Conservation (phyloP, 192 early-diverging fungal species). For the Phycomyces blakesleeanus region DNA sequence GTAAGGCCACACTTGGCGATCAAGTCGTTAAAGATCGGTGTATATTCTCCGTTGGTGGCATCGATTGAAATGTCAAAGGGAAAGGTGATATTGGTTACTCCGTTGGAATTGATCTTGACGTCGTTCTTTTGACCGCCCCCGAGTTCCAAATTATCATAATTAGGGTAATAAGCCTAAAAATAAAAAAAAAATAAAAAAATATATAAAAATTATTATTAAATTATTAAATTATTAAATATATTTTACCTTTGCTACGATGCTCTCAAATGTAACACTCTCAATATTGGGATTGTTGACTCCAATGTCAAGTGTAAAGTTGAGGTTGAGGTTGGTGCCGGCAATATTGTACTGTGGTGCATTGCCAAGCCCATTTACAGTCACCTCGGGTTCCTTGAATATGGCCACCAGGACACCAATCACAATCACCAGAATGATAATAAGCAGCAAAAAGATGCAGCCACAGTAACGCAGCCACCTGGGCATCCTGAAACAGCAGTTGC, state of each 20-base stretch:
- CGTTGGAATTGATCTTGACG: constrained; percentile 38
- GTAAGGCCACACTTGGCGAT: constrained; percentile 38
- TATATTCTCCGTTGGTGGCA: constrained; percentile 14
- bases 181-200: constrained; percentile 9
- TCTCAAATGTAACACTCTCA: constrained; percentile 41
- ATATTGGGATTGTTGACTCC: constrained; percentile 47
- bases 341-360: constrained; percentile 9
- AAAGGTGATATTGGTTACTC: constrained; percentile 38
- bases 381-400: constrained; percentile 42
- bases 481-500: constrained; percentile 28
- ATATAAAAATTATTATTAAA: too few relatives aligned
- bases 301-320: constrained; percentile 24
- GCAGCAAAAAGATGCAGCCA: constrained; percentile 38
- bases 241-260: constrained; percentile 47
- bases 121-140: constrained; percentile 45
- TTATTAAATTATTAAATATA: too few relatives aligned
- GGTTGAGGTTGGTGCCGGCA: constrained; percentile 20
- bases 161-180: constrained; percentile 51
- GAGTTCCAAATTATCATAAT: constrained; percentile 30
- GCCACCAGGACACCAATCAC: constrained; percentile 37
- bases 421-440: constrained; percentile 37
- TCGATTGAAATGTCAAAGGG: constrained; percentile 42
- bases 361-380: constrained; percentile 23
- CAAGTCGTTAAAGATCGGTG: constrained; percentile 42
- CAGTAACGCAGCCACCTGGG: constrained; percentile 41